Base-by-base conservation (phyloP, 1,284 basidiomycete species). In the Cutaneotrichosporon arboriforme region DNA sequence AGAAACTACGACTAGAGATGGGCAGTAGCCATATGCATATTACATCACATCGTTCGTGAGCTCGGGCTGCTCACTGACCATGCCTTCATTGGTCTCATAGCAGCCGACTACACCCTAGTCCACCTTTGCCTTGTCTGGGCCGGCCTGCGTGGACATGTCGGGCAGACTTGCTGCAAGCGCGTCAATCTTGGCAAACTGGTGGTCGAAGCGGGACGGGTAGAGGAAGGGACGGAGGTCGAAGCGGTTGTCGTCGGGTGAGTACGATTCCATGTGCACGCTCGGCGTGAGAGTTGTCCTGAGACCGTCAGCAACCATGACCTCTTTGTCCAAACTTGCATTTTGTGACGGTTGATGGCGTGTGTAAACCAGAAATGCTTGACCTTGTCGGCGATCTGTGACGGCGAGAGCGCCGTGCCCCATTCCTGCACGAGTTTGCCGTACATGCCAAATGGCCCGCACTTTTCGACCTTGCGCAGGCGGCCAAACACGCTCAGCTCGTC, bases 281-380 rank as follows among this genome's bases (percentile, higher is more conserved):
- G 94, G 96, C 1, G 96, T 98, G 58, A 99, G 71, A 0, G 93
- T 98, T 9, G 96, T 98, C 72, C 70, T 74, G 45, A n/a, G n/a
- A n/a, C 22, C 15, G 44, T 47, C 33, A 40, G 46, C 18, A n/a
- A n/a, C n/a, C 36, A 37, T 7, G 12, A 8, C 36, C 15, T 9
- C 21, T 17, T 17, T 23, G 36, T 4, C 23, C 5, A 20, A 13
- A 60, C 71, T 60, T 44, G 70, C 94, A 98, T 98, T 82, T 98
- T 98, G 77, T 98, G 94, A 49, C 96, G 78, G 74, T 98, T 99
- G 54, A 93, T 81, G 0, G 94, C 94, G 65, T 99, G 86, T 72
- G 94, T 90, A 67, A 93, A 96, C 80, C 91, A 98, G 80, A 98
- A 98, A 52, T 86, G 78, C 74, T 98, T 97, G 64, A 98, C 94